Evolutionary conservation across 2,329 filamentous ascomycete genomes (phyloP), one percentile per base, ranked within the genome.

Genomic region (Apiospora koreana): DNA sequence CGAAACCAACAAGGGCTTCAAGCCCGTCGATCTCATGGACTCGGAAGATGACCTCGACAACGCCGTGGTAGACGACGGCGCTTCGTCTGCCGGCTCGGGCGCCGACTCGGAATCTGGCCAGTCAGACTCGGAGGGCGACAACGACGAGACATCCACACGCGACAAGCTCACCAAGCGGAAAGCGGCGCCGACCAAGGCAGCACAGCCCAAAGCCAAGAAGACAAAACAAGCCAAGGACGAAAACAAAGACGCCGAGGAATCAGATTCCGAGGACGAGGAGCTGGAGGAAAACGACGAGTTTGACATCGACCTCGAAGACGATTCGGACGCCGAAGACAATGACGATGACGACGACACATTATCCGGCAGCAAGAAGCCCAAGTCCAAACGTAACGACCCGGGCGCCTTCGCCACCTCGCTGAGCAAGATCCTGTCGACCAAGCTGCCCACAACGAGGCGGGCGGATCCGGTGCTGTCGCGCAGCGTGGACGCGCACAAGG

Each of bases 391-490:
- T 78, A 97, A 97, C 82, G 95, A 99, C 81, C 95, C 96, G 2
- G 86, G 88, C 73, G 94, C 94, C 68, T 98, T 99, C 81, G 94
- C 95, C 31, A 97, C 92, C 1, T 97, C 94, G 67, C 94, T 99
- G 77, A 92, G 93, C 75, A 97, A 96, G 81, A 98, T 99, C 79
- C 87, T 99, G 62, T 91, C 91, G 69, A 95, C 94, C 67, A 98
- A 98, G 83, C 87, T 98, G 12, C 92, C 94, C 1, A 90, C 89
- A 9, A 88, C 92, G 42, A 94, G 94, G 79, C 92, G 95, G 31
- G 87, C 91, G 69, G 96, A 99, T 79, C 96, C 96, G 0, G 93
- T 99, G n/a, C 87, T 99, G 3, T 92, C 95, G 7, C 92, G 96
- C 77, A 95, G 92, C 79, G 90, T 89, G 72, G 88, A 88, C 14